phyloP scores from a whole-genome alignment of 208 protist species.

The Angomonas deanei region DNA sequence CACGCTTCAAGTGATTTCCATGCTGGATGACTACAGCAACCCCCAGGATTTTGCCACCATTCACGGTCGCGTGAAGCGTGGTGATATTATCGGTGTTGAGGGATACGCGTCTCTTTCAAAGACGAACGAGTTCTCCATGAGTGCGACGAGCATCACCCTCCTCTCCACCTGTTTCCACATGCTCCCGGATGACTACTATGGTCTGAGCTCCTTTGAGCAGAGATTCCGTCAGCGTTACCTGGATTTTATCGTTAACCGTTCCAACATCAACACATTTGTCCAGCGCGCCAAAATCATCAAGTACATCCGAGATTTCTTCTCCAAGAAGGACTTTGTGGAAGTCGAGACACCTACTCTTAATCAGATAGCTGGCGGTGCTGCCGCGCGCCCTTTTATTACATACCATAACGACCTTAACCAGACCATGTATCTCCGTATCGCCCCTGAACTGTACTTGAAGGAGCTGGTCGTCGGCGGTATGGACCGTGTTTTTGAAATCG shows the following conservation, averaged over 20 bases:
- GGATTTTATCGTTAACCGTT: constrained; percentile 98
- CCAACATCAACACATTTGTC: constrained; percentile 93
- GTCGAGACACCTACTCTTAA: constrained; percentile 99
- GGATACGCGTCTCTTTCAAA: constrained; percentile 91
- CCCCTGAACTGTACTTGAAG: constrained; percentile 99
- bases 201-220: constrained; percentile 93
- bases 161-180: constrained; percentile 98
- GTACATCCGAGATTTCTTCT: constrained; percentile 97
- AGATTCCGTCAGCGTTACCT: constrained; percentile 97
- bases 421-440: constrained; percentile 98
- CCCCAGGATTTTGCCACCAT: constrained; percentile 80
- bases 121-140: constrained; percentile 88
- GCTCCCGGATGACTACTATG: constrained; percentile 94
- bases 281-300: constrained; percentile 94
- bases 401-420: constrained; percentile 99
- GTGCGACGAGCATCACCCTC: constrained; percentile 77
- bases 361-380: constrained; percentile 98
- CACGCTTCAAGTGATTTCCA: constrained; percentile 93
- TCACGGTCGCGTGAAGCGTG: constrained; percentile 90
- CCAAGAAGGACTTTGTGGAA: constrained; percentile 95
- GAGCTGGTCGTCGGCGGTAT: constrained; percentile 99
- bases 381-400: constrained; percentile 99
- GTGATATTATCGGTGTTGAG: constrained; percentile 97
- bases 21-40: constrained; percentile 49
- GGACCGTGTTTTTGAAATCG: constrained; percentile 99